Percentiles rank a stretch among this genome's conserved stretches.
Conservation (phyloP, 768 basidiomycete species). For the Mycena epipterygia region DNA sequence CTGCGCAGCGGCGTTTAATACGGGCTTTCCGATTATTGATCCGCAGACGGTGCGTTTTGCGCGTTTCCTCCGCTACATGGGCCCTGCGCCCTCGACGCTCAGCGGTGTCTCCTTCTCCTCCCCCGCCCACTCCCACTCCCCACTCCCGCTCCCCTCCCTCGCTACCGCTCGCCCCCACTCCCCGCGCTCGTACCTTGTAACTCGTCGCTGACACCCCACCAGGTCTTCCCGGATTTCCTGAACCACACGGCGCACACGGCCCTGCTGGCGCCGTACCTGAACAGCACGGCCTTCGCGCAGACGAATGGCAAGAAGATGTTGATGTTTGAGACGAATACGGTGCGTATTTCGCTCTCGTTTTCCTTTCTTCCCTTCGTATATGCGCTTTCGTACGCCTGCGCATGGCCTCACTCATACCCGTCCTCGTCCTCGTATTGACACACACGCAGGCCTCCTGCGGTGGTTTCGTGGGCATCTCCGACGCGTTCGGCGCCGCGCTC, state of each 20-base stretch:
- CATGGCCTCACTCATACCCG: not conserved
- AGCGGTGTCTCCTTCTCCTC: not conserved
- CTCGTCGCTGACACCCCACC: no score
- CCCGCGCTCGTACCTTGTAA: no score
- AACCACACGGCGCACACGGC: slow-evolving; percentile 25
- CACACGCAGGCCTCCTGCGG: slow-evolving; percentile 24
- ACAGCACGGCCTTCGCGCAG: slow-evolving; percentile 32
- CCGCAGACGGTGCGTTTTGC: slow-evolving; percentile 23
- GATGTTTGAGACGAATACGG: slow-evolving; percentile 34
- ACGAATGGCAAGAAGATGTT: slow-evolving; percentile 16
- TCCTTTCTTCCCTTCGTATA: not conserved
- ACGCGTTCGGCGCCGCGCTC: slow-evolving; percentile 58
- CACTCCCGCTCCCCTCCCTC: not conserved
- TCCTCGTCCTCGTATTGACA: not conserved
- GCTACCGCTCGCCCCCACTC: not conserved
- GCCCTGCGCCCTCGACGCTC: no score
- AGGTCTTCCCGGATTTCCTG: slow-evolving; percentile 25
- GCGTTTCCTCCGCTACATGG: no score
- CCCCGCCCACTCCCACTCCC: not conserved
- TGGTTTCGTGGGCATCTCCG: slow-evolving; percentile 58
- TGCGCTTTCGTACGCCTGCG: no score
- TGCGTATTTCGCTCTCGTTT: not conserved
- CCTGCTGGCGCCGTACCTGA: slow-evolving; percentile 23
- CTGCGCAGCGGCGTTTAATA: slow-evolving; percentile 31
- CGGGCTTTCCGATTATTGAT: slow-evolving; percentile 26